Conservation (phyloP, 1,284 basidiomycete species). For the Kalmanozyma brasiliensis region DNA sequence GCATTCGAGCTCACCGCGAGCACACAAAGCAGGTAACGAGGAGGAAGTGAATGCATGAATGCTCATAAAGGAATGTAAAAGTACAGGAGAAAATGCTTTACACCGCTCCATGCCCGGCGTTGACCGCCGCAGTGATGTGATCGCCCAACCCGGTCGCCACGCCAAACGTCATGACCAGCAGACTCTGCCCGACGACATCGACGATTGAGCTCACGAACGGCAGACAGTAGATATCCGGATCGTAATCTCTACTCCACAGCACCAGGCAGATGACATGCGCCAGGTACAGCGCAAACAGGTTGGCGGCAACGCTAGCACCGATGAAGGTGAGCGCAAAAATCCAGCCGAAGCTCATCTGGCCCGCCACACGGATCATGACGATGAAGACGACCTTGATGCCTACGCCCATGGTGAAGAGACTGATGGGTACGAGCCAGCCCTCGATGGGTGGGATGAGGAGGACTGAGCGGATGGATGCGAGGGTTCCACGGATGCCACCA, state of each 20-base stretch:
- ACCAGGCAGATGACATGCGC: slow-evolving; percentile 79
- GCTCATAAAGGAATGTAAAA: slow-evolving; percentile 41
- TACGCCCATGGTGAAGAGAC: slow-evolving; percentile 52
- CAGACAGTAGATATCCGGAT: slow-evolving; percentile 87
- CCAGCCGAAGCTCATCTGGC: slow-evolving; percentile 59
- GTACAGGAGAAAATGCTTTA: slow-evolving; percentile 1
- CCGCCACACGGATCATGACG: slow-evolving; percentile 39
- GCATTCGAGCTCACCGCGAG: no score
- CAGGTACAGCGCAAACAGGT: slow-evolving; percentile 74
- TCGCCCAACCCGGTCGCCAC: slow-evolving; percentile 68
- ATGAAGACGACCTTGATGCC: slow-evolving; percentile 56
- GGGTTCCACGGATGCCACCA: slow-evolving; percentile 24
- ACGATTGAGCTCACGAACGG: slow-evolving; percentile 89
- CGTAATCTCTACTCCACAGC: slow-evolving; percentile 83
- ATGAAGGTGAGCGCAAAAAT: slow-evolving; percentile 51
- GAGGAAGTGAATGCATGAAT: no score
- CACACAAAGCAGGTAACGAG: not conserved
- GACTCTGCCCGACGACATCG: slow-evolving; percentile 87
- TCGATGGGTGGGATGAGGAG: slow-evolving; percentile 47
- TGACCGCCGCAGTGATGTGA: slow-evolving; percentile 44
- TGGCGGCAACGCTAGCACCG: slow-evolving; percentile 15
- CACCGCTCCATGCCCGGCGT: slow-evolving; percentile 48
- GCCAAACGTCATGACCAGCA: slow-evolving; percentile 74
- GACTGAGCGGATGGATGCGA: slow-evolving; percentile 23
- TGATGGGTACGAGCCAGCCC: slow-evolving; percentile 59